These are phyloP conservation scores for Polyplosphaeria fusca DNA, from an alignment of 495 filamentous ascomycete species.

Conservation along the genomic window DNA sequence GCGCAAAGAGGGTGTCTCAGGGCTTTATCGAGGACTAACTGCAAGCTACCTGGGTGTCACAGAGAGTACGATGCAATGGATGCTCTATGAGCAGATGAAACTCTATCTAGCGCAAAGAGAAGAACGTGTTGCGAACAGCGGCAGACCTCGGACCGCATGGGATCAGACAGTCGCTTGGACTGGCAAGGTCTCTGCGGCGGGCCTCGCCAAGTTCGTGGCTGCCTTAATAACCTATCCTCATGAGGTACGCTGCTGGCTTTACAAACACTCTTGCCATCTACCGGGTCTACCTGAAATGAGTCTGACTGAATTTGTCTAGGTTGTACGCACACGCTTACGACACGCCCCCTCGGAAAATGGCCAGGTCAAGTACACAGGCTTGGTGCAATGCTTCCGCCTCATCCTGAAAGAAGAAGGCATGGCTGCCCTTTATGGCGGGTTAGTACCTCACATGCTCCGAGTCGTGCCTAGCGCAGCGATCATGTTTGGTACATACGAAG, in stretches of 20 bases:
- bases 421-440: conserved; percentile 74
- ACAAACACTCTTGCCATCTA: not conserved
- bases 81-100: conserved; percentile 85
- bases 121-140: conserved; percentile 51
- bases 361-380: conserved; percentile 73
- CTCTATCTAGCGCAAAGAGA: conserved; percentile 57
- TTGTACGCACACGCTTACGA: conserved; percentile 74
- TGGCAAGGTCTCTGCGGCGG: conserved; percentile 72
- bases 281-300: conserved; percentile 2
- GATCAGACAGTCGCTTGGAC: conserved; percentile 63
- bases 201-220: conserved; percentile 76
- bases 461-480: conserved; percentile 87
- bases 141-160: conserved; percentile 56
- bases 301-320: conserved; percentile 45
- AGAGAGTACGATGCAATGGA: conserved; percentile 83
- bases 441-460: conserved; percentile 81
- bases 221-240: conserved; percentile 82
- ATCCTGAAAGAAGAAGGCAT: conserved; percentile 84
- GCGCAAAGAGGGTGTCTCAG: conserved; percentile 69
- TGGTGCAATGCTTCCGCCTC: conserved; percentile 75
- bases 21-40: conserved; percentile 80
- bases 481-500: conserved; percentile 90
- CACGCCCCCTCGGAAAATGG: conserved; percentile 75
- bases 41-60: conserved; percentile 83
- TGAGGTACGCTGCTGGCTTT: conserved; percentile 52